Evolutionary conservation across 2,329 filamentous ascomycete species (phyloP), one percentile per base, ranked within the genome.

Genomic region (Aspergillus pseudonomiae): DNA sequence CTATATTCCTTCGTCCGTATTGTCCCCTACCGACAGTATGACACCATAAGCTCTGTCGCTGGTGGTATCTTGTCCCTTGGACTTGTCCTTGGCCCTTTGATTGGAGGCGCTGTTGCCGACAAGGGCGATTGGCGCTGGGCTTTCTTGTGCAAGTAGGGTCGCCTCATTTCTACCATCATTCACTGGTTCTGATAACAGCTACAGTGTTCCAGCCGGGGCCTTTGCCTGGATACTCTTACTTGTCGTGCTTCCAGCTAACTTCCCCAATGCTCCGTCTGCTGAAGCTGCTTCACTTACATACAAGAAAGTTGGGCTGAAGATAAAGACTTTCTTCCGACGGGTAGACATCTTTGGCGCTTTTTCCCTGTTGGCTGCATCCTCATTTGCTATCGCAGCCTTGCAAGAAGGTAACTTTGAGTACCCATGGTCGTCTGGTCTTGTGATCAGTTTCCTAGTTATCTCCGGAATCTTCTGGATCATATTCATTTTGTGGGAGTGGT

Each of bases 101-200:
- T 89, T 4, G 87, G 86, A 5, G 87, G 86, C 2, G 76, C 82
- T 3, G 84, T 89, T 26, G 82, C 85, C 1, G 79, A 83, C n/a
- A 75, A 80, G 2, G 80, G 81, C 21, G 80, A 79, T 50, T 89
- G 87, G 87, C 79, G 84, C 57, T 87, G 85, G 79, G 80, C 89
- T 45, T 89, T 89, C 72, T 85, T 85, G 73, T 84, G 88, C 72
- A 89, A 89, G 85, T 88, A 75, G 16, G 53, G 82, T 67, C 10
- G 12, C 16, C 21, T 26, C 7, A 21, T 3, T 32, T 32, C 16
- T 12, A 16, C 7, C 28, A 52, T 39, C 12, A 10, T 12, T 39
- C 6, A 24, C 14, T 4, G 30, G 12, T 24, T 39, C 41, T 60
- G 30, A 50, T 30, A 16, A 19, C 21, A 21, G 11, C 41, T 46